These are phyloP conservation scores for Cordyceps tenuipes DNA, from an alignment of 2,329 filamentous ascomycete genomes.

Conservation along the genomic window DNA sequence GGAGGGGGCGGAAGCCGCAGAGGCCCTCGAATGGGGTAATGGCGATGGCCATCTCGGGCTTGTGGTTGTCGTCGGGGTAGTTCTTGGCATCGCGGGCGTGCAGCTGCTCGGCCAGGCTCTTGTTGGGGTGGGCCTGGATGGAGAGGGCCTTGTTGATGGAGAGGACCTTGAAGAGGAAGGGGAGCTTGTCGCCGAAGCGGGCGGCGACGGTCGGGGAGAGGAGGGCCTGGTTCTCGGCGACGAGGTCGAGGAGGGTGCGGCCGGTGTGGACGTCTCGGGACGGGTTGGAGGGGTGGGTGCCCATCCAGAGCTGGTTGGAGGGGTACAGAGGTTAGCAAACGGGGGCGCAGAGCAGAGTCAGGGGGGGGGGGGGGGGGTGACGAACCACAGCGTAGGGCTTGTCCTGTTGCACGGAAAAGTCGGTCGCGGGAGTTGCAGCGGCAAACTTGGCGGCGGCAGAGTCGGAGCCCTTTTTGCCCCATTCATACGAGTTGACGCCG, in stretches of 20 bases:
- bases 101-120: constrained; percentile 78
- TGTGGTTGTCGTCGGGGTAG: constrained; percentile 99
- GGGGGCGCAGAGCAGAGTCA: too few species aligned
- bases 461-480: constrained; percentile 85
- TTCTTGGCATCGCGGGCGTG: constrained; percentile 83
- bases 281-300: constrained; percentile 90
- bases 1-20: constrained; percentile 85
- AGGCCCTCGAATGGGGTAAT: constrained; percentile 94
- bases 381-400: constrained; percentile 89
- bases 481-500: constrained; percentile 97
- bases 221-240: constrained; percentile 77
- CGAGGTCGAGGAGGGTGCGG: constrained; percentile 76
- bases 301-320: constrained; percentile 84
- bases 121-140: constrained; percentile 95
- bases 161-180: constrained; percentile 96
- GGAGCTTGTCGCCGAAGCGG: constrained; percentile 73
- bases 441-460: constrained; percentile 88
- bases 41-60: constrained; percentile 98
- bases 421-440: constrained; percentile 67
- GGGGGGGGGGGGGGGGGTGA: constrained; percentile 2
- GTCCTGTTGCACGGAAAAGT: constrained; percentile 71
- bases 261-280: constrained; percentile 82
- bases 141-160: constrained; percentile 93
- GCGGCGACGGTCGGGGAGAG: constrained; percentile 65
- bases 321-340: not conserved